Base-by-base conservation (phyloP, 805 yeast species). In the Metschnikowia lunata region DNA sequence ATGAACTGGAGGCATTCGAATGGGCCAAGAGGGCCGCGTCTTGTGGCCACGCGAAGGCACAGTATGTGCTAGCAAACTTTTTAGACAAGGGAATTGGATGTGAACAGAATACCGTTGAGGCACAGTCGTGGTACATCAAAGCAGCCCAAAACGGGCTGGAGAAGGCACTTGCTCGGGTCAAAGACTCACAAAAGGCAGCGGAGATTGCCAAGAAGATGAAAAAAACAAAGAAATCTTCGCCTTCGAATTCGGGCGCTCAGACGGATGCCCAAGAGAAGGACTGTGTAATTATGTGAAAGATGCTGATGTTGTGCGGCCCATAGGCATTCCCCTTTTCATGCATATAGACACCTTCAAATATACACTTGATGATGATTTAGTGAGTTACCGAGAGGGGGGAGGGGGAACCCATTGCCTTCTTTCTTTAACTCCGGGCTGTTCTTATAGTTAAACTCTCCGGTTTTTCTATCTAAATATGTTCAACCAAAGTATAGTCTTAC, bases 1-100 rank as follows among this genome's bases (percentile, higher is more conserved):
- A 90, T 62, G 85, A 83, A 43, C 76, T 69, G 42, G 97, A 90
- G 64, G 95, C 97, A 1, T 91, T 83, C 62, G 93, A 88, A 56
- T 93, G 98, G 98, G 97, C 97, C 1, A 69, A 78, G 42, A 74
- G 87, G 50, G 91, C 98, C 0, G 97, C 98, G 0, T 72, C 76
- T 34, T 67, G 79, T 33, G 87, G 87, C 12, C 72, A 76, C 31
- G 76, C 88, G 6, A 88, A 88, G 62, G 98, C 95, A 1, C 95
- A 88, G 73, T 82, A 78, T 60, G 85, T 95, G 0, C 69, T 88
- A 34, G 96, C 90, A 26, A 83, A 85, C 58, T 89, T 90, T 57
- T 81, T 79, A 57, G 95, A 88, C 49, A 77, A 81, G 58, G 98
- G 98, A 1, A 80, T 88, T 50, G 99, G 98, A 1, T 84, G 95